Evolutionary conservation across 2,329 filamentous ascomycete genomes (phyloP).

Genomic region (Botrytis hyacinthi): DNA sequence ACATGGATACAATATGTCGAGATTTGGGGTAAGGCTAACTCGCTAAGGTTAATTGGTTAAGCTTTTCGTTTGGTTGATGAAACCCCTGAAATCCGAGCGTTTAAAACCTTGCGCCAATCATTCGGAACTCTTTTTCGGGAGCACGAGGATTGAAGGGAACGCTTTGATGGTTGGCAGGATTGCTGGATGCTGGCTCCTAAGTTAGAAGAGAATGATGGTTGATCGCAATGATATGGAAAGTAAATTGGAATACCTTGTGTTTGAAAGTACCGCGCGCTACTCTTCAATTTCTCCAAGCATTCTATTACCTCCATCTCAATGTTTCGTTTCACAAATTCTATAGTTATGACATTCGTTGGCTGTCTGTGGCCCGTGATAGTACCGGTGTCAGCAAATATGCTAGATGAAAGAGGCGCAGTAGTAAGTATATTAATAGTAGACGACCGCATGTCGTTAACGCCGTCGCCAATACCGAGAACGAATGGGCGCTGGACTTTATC

Average conservation of each 20-base stretch:
- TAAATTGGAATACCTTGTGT: not conserved
- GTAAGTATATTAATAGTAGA: not conserved
- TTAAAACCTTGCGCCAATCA: constrained; percentile 15
- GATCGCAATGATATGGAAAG: not conserved
- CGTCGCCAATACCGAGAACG: not conserved
- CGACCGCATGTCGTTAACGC: not conserved
- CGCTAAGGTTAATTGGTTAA: not conserved
- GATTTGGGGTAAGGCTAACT: not conserved
- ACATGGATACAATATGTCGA: not conserved
- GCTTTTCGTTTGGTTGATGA: constrained; percentile 12
- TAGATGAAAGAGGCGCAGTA: constrained; percentile 5
- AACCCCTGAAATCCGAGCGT: constrained; percentile 19
- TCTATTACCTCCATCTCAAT: not conserved
- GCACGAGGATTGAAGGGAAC: not conserved
- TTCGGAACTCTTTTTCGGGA: not conserved
- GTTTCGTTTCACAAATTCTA: constrained; percentile 14
- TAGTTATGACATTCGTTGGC: not conserved
- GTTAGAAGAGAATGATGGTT: not conserved
- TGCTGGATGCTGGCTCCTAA: not conserved
- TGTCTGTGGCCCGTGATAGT: not conserved
- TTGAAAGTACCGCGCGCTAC: constrained; percentile 14
- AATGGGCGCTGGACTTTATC: not conserved
- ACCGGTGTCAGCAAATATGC: not conserved
- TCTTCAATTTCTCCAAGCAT: not conserved
- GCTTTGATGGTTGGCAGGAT: constrained; percentile 14